phyloP scores from a whole-genome alignment of 257 asterid genomes.

The Cynanchum wilfordii region DNA sequence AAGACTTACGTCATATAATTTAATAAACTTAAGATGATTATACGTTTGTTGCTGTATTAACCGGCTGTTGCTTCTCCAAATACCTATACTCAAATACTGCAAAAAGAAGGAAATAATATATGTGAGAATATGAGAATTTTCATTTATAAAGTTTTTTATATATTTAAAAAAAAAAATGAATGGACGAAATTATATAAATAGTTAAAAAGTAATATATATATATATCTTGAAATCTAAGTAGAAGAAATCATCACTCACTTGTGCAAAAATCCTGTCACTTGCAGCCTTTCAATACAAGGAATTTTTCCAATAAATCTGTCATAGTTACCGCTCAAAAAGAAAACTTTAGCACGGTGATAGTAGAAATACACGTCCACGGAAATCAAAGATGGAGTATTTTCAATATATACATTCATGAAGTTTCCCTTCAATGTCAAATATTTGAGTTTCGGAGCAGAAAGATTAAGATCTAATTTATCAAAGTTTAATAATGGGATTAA shows the following conservation, averaged over 20 bases:
- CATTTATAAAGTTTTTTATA: too few species aligned
- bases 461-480: constrained; percentile 11
- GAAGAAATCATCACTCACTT: too few species aligned
- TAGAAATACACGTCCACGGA: too few species aligned
- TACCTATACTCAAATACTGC: constrained; percentile 75
- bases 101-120: neutral
- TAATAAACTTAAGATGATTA: constrained; percentile 53
- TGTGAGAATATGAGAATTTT: neutral
- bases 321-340: constrained; percentile 38
- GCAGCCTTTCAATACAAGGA: constrained; percentile 68
- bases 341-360: too few species aligned
- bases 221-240: too few species aligned
- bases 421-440: constrained; percentile 75
- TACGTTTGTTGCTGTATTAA: constrained; percentile 6
- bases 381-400: constrained; percentile 53
- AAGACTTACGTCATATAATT: constrained; percentile 78
- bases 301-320: constrained; percentile 77
- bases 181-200: too few species aligned
- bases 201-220: neutral
- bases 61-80: constrained; percentile 22
- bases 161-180: too few species aligned
- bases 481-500: too few species aligned
- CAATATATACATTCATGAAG: constrained; percentile 68
- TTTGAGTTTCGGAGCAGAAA: constrained; percentile 79
- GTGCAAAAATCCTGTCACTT: too few species aligned